These are phyloP conservation scores for Eutrema japonicum DNA, from an alignment of 345 rosid genomes.

Conservation along the genomic window DNA sequence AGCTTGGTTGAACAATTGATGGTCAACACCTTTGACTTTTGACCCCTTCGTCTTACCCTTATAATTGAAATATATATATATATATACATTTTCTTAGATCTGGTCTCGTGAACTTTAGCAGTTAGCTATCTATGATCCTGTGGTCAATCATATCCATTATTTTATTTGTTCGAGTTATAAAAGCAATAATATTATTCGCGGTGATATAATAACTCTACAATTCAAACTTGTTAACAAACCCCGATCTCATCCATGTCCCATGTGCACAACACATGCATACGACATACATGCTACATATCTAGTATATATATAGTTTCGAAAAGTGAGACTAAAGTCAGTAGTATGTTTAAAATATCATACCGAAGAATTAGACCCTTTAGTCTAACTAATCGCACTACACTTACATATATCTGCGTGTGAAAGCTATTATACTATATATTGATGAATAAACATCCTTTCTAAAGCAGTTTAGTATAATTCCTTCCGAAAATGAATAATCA, in stretches of 20 bases:
- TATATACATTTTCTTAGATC: conserved; percentile 20
- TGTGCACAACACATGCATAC: conserved; percentile 36
- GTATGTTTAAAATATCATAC: conserved; percentile 18
- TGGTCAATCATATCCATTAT: conserved; percentile 33
- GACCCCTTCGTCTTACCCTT: conserved; percentile 34
- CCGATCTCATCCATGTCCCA: conserved; percentile 22
- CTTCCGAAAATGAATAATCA: not conserved
- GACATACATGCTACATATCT: conserved; percentile 39
- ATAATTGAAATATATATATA: conserved; percentile 7
- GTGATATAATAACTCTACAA: conserved; percentile 12
- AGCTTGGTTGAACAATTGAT: conserved; percentile 18
- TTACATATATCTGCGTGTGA: conserved; percentile 22
- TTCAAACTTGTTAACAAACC: conserved; percentile 10
- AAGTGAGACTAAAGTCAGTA: conserved; percentile 29
- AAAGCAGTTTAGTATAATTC: not conserved
- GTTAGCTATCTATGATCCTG: conserved; percentile 37
- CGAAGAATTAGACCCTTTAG: conserved; percentile 29
- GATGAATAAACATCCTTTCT: not conserved
- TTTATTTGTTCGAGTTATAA: conserved; percentile 20
- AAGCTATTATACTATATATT: not conserved
- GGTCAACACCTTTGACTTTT: conserved; percentile 44
- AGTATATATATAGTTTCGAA: conserved; percentile 15
- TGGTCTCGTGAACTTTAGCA: conserved; percentile 45
- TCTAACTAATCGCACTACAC: conserved; percentile 27
- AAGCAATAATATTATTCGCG: conserved; percentile 7